Conservation (phyloP, 1,284 basidiomycete species). For the Puccinia polysora region DNA sequence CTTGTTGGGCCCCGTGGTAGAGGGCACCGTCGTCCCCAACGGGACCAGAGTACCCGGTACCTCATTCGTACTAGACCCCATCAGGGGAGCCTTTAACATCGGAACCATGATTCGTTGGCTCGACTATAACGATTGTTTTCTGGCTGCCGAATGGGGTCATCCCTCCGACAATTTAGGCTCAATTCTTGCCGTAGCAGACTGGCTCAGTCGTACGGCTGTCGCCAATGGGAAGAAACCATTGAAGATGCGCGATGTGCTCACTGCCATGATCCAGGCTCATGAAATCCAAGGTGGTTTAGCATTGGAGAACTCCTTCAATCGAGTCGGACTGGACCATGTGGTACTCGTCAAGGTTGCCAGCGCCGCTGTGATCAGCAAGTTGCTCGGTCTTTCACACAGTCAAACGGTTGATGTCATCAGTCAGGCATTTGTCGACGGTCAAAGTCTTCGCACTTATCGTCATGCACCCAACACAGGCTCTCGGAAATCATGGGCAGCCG, state of each 20-base stretch:
- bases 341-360: slow-evolving; percentile 89
- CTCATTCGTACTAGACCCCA: slow-evolving; percentile 84
- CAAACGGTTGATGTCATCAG: slow-evolving; percentile 92
- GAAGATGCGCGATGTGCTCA: slow-evolving; percentile 71
- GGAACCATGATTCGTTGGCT: slow-evolving; percentile 90
- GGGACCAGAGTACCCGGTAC: slow-evolving; percentile 85
- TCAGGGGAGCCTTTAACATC: slow-evolving; percentile 91
- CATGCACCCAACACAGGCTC: slow-evolving; percentile 92
- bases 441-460: slow-evolving; percentile 85
- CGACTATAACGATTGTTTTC: slow-evolving; percentile 78
- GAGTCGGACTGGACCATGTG: slow-evolving; percentile 83
- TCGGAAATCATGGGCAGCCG: slow-evolving; percentile 90
- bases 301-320: slow-evolving; percentile 82
- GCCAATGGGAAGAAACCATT: slow-evolving; percentile 53
- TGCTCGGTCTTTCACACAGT: slow-evolving; percentile 74
- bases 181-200: slow-evolving; percentile 82
- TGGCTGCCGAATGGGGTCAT: slow-evolving; percentile 89
- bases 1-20: slow-evolving; percentile 77
- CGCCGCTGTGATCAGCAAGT: slow-evolving; percentile 79
- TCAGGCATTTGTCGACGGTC: slow-evolving; percentile 89
- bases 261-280: slow-evolving; percentile 85
- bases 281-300: slow-evolving; percentile 83
- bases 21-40: slow-evolving; percentile 80
- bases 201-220: slow-evolving; percentile 70
- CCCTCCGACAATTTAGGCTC: slow-evolving; percentile 93